A percentile compares a stretch with the other conserved stretches of the same genome.
These are phyloP conservation scores for Ilex paraguariensis DNA, from an alignment of 305 asterid genomes.

Conservation along the genomic window DNA sequence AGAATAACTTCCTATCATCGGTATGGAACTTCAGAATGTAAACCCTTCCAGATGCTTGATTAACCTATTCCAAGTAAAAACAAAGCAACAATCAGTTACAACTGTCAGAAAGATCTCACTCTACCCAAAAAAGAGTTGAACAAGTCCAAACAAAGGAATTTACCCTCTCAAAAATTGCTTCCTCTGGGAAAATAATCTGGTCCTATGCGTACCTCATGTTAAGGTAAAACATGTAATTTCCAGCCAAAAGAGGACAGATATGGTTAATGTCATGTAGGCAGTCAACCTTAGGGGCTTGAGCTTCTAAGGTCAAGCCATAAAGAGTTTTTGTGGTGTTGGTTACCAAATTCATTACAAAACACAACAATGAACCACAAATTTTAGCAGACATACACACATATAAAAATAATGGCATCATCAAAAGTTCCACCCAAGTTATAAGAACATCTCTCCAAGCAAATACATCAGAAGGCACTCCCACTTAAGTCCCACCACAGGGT, in stretches of 20 bases:
- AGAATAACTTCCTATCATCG: slow-evolving; percentile 89
- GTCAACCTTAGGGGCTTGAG: no score
- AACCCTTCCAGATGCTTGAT: slow-evolving; percentile 89
- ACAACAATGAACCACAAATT: no score
- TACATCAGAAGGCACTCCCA: no score
- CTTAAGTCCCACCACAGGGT: no score
- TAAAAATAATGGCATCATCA: no score
- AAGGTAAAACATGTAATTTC: slow-evolving; percentile 32
- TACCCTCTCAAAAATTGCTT: slow-evolving; percentile 90
- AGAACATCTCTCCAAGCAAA: no score
- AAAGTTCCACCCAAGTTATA: no score
- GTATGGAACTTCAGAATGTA: slow-evolving; percentile 79
- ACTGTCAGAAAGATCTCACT: neutral
- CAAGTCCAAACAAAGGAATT: slow-evolving; percentile 8
- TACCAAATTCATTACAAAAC: no score
- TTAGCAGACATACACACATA: no score
- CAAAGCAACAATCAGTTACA: slow-evolving; percentile 13
- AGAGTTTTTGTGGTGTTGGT: no score
- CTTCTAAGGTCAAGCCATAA: no score
- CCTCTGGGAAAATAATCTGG: slow-evolving; percentile 91
- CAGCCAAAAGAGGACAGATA: slow-evolving; percentile 1
- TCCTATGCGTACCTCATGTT: slow-evolving; percentile 49
- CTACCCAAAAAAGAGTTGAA: slow-evolving; percentile 1
- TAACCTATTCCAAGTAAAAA: slow-evolving; percentile 41
- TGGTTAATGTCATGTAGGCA: no score